A percentile compares a stretch with the other conserved stretches of the same genome.
Conservation (phyloP, 768 basidiomycete genomes). For the Gloeophyllum trabeum region DNA sequence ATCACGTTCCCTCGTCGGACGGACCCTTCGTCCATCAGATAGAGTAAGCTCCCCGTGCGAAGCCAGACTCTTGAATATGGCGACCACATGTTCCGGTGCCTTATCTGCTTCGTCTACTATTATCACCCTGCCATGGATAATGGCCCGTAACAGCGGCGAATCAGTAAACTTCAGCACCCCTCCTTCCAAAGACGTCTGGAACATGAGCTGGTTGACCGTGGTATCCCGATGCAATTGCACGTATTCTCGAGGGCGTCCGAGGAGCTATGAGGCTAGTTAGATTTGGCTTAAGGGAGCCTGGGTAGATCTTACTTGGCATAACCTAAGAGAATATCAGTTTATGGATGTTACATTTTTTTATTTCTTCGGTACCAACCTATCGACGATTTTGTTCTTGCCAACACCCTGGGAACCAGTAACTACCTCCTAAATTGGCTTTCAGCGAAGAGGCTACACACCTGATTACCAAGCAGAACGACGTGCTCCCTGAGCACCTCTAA, state of each 20-base stretch:
- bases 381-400: constrained; percentile 62
- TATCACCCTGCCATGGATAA: constrained; percentile 49
- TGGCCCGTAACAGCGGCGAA: constrained; percentile 56
- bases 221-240: constrained; percentile 63
- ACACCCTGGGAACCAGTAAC: constrained; percentile 33
- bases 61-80: constrained; percentile 59
- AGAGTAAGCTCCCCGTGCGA: constrained; percentile 54
- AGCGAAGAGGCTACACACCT: constrained; percentile 22
- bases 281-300: background rate
- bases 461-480: constrained; percentile 56
- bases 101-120: constrained; percentile 68
- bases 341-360: too few species aligned
- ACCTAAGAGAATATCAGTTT: too few species aligned
- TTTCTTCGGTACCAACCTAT: constrained; percentile 27
- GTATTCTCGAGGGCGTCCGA: constrained; percentile 54
- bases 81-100: constrained; percentile 63
- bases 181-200: constrained; percentile 46
- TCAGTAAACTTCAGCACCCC: constrained; percentile 51
- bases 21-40: constrained; percentile 50
- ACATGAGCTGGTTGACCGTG: constrained; percentile 63
- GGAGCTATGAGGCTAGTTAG: constrained; percentile 26
- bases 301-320: constrained; percentile 38
- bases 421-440: background rate
- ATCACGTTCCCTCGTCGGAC: constrained; percentile 30
- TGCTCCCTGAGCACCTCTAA: constrained; percentile 52